Evolutionary conservation across 305 asterid genomes (phyloP).

Genomic region (Fraxinus platypoda): DNA sequence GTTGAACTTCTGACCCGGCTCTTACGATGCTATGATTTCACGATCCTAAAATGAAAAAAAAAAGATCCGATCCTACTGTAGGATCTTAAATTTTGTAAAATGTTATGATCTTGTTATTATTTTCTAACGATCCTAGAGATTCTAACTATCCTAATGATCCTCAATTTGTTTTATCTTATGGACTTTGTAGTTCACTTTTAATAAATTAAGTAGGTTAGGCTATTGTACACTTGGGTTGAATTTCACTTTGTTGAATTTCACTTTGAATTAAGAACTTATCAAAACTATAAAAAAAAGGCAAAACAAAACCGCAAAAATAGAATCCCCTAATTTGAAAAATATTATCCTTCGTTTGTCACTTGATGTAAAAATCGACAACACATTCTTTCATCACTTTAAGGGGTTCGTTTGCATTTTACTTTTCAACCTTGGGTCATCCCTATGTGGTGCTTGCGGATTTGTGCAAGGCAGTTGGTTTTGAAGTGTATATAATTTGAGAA

Average conservation of each 20-base stretch:
- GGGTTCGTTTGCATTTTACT: neutral
- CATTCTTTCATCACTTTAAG: neutral
- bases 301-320: neutral
- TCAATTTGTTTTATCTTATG: neutral
- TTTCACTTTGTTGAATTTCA: neutral
- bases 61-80: neutral
- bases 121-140: neutral
- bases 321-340: neutral
- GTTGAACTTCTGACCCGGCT: neutral
- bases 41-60: neutral
- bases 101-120: neutral
- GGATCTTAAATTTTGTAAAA: neutral
- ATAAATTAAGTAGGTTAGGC: neutral
- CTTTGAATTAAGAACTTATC: neutral
- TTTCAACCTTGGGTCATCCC: neutral
- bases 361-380: neutral
- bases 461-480: neutral
- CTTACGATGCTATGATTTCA: neutral
- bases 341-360: neutral
- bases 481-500: neutral
- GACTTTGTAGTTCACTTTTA: neutral
- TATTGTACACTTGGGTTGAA: neutral
- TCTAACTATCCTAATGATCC: neutral
- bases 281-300: neutral
- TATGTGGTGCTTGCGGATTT: neutral